These are phyloP conservation scores for Claviceps digitariae DNA, from an alignment of 2,329 filamentous ascomycete genomes.

Conservation along the genomic window DNA sequence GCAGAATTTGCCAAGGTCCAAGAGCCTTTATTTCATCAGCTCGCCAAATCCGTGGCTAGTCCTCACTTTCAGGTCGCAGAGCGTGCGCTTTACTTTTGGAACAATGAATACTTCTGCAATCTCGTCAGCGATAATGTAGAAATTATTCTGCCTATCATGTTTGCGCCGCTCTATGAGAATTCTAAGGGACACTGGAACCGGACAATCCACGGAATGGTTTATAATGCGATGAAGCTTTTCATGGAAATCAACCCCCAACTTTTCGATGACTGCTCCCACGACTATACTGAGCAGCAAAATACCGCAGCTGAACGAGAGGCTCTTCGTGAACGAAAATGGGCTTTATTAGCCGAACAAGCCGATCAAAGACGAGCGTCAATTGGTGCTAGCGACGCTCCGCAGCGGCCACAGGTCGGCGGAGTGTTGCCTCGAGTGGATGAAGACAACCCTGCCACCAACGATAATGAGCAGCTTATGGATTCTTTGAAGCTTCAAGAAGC, in stretches of 20 bases:
- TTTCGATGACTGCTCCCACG: slow-evolving; percentile 96
- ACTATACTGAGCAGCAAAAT: slow-evolving; percentile 94
- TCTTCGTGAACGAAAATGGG: slow-evolving; percentile 77
- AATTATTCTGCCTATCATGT: slow-evolving; percentile 98
- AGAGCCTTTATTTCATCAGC: slow-evolving; percentile 90
- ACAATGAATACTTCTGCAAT: slow-evolving; percentile 99
- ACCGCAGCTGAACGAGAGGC: slow-evolving; percentile 75
- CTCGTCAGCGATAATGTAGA: slow-evolving; percentile 98
- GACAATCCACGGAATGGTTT: slow-evolving; percentile 98
- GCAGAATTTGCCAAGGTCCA: slow-evolving; percentile 98
- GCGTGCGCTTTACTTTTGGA: slow-evolving; percentile 97
- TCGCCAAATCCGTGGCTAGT: slow-evolving; percentile 95
- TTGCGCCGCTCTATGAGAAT: slow-evolving; percentile 94
- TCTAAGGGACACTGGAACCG: slow-evolving; percentile 99
- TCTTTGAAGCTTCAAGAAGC: slow-evolving; percentile 82
- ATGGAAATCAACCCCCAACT: slow-evolving; percentile 99
- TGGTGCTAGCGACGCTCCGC: slow-evolving; percentile 18
- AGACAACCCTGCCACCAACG: slow-evolving; percentile 63
- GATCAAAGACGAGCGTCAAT: slow-evolving; percentile 45
- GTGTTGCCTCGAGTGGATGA: slow-evolving; percentile 51
- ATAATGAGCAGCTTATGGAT: slow-evolving; percentile 77
- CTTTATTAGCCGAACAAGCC: slow-evolving; percentile 68
- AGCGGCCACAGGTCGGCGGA: slow-evolving; percentile 23
- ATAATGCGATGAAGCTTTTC: slow-evolving; percentile 99
- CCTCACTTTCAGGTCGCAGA: slow-evolving; percentile 98